phyloP scores from a whole-genome alignment of 1,284 basidiomycete genomes.

The Boletus chippewaensis region DNA sequence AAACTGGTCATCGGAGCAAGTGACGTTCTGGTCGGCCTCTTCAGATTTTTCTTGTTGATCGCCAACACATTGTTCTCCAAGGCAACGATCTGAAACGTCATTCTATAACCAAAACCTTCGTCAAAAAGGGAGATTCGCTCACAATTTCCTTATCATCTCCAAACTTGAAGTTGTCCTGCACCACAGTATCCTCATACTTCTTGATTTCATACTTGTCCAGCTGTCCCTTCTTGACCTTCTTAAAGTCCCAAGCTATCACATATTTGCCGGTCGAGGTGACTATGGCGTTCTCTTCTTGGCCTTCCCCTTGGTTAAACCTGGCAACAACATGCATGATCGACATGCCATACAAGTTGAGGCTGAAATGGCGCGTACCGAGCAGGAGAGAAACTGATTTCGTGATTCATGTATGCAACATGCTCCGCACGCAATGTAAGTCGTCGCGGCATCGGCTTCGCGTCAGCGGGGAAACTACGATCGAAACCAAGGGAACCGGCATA shows the following conservation, averaged over 20 bases:
- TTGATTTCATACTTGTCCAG: slow-evolving; percentile 94
- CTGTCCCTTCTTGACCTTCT: slow-evolving; percentile 87
- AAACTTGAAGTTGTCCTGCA: slow-evolving; percentile 95
- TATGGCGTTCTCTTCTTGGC: slow-evolving; percentile 88
- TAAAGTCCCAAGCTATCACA: slow-evolving; percentile 95
- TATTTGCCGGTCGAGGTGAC: slow-evolving; percentile 95
- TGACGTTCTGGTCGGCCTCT: slow-evolving; percentile 79
- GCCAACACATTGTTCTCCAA: slow-evolving; percentile 91
- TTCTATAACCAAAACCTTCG: background rate
- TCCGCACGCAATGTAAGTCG: slow-evolving; percentile 86
- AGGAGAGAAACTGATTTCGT: slow-evolving; percentile 84
- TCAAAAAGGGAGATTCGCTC: slow-evolving; percentile 27
- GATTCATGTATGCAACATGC: slow-evolving; percentile 94
- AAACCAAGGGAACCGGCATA: slow-evolving; percentile 88
- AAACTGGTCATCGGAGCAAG: slow-evolving; percentile 44
- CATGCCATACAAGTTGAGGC: background rate
- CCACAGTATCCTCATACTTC: slow-evolving; percentile 90
- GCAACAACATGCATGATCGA: background rate
- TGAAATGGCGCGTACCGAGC: slow-evolving; percentile 55
- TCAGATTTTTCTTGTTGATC: slow-evolving; percentile 88
- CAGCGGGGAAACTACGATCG: slow-evolving; percentile 92
- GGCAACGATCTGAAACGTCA: slow-evolving; percentile 72
- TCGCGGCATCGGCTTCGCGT: slow-evolving; percentile 87
- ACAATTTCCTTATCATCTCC: slow-evolving; percentile 94
- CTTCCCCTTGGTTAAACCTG: slow-evolving; percentile 90